Base-by-base conservation (phyloP, 495 filamentous ascomycete genomes). In the Xylaria scruposa region DNA sequence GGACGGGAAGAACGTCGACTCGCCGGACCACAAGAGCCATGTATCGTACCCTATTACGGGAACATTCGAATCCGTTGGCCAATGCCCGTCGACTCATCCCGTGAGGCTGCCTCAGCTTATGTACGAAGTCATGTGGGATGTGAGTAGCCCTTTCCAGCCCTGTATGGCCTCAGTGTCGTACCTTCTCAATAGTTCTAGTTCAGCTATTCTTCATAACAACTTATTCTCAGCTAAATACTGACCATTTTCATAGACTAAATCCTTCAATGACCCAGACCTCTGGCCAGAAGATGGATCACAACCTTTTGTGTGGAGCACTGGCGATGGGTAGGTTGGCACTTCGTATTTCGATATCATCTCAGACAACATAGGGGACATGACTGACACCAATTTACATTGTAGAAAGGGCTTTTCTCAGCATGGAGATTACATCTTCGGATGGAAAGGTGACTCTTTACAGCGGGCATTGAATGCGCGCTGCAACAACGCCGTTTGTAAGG, bases 301-400 rank as follows among this genome's bases (percentile, higher is more conserved):
- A 62, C 83, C 83, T 29, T 85, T 85, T 75, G 79, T 82, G 51
- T 85, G 83, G 82, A 80, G 77, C 44, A 83, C 82, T 33, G 78
- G 78, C 21, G 77, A 84, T 53, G 75, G 76, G 81, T 82, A 68
- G 77, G 78, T 49, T 21, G 1, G 40, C 1, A 1, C 40, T 24
- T 31, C 47, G 19, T 29, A 15, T 9, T 44, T n/a, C 47, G 6
- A 47, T 8, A 26, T 19, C 4, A 1, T 8, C 1, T 17, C 10
- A 24, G 13, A 31, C 42, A 8, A 12, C n/a, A 42, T 29, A 13
- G n/a, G 7, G 4, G 36, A 38, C 29, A 29, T 3, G n/a, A 17
- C 31, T 26, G 31, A 53, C 4, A 38, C 10, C n/a, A 24, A 51
- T n/a, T n/a, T n/a, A n/a, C n/a, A n/a, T n/a, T n/a, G n/a, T n/a